Evolutionary conservation across 2,329 filamentous ascomycete genomes (phyloP).

Genomic region (Akanthomyces lecanii): DNA sequence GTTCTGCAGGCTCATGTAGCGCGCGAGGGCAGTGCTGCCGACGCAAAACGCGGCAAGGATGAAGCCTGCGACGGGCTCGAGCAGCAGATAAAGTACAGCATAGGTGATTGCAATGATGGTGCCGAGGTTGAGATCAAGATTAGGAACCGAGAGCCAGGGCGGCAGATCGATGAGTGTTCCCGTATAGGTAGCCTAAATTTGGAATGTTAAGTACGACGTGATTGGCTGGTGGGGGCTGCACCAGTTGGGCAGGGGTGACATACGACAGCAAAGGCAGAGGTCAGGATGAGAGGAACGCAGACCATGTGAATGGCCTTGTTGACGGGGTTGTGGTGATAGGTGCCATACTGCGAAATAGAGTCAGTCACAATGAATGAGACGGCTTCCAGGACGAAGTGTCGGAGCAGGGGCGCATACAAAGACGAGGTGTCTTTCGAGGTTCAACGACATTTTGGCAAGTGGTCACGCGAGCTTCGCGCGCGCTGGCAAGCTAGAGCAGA

Average conservation of each 20-base stretch:
- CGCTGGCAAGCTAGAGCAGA: conserved; percentile 8
- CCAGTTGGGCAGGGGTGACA: conserved; percentile 17
- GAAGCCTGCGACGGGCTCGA: conserved; percentile 88
- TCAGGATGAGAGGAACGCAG: conserved; percentile 72
- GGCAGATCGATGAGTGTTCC: conserved; percentile 62
- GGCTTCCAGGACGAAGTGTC: not conserved
- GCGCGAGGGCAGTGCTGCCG: conserved; percentile 67
- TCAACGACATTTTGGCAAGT: conserved; percentile 55
- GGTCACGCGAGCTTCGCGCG: conserved; percentile 17
- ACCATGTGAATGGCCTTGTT: conserved; percentile 76
- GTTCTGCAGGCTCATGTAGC: conserved; percentile 63
- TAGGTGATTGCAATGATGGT: conserved; percentile 65
- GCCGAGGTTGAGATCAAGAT: conserved; percentile 62
- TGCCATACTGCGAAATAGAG: conserved; percentile 62
- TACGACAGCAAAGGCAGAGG: conserved; percentile 69
- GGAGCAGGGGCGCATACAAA: conserved; percentile 56
- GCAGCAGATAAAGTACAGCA: conserved; percentile 76
- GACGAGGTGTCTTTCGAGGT: conserved; percentile 75
- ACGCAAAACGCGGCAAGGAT: conserved; percentile 73
- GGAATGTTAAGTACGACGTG: conserved; percentile 13
- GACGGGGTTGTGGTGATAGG: conserved; percentile 74
- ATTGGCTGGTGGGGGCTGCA: conserved; percentile 4
- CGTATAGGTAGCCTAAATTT: conserved; percentile 53
- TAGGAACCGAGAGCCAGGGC: conserved; percentile 61
- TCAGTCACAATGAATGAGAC: conserved; percentile 13